These are phyloP conservation scores for Capsicum rhomboideum DNA, from an alignment of 257 asterid species.

Conservation along the genomic window DNA sequence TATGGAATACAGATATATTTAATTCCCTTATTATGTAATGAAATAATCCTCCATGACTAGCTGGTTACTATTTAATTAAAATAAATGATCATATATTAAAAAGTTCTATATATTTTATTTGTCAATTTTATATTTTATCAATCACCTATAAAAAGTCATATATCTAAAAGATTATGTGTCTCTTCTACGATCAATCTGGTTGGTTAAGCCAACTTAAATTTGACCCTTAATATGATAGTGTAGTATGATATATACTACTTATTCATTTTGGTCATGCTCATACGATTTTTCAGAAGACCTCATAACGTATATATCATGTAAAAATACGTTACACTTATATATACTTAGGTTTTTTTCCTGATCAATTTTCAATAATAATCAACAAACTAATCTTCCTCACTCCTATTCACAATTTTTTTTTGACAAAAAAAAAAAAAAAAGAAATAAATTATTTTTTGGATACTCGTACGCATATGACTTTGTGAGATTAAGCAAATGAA, in stretches of 20 bases:
- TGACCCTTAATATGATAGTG: background rate
- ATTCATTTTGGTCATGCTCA: background rate
- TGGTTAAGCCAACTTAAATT: background rate
- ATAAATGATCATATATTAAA: no score
- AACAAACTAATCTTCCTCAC: background rate
- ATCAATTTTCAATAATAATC: background rate
- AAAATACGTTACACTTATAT: no score
- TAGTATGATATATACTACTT: background rate
- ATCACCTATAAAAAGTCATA: background rate
- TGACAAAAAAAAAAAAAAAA: background rate
- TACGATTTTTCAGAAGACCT: background rate
- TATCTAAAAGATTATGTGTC: background rate
- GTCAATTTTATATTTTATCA: background rate
- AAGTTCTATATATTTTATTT: background rate
- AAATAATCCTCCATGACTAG: no score
- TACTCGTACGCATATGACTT: background rate
- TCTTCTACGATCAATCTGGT: background rate
- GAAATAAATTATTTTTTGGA: background rate
- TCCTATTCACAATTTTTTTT: background rate
- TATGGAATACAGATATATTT: background rate
- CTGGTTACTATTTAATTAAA: no score
- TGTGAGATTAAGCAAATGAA: background rate
- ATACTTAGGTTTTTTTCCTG: background rate
- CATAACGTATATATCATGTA: background rate
- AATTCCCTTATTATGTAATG: background rate